These are phyloP conservation scores for Rhizophora mangle DNA, from an alignment of 345 rosid genomes.

Conservation along the genomic window DNA sequence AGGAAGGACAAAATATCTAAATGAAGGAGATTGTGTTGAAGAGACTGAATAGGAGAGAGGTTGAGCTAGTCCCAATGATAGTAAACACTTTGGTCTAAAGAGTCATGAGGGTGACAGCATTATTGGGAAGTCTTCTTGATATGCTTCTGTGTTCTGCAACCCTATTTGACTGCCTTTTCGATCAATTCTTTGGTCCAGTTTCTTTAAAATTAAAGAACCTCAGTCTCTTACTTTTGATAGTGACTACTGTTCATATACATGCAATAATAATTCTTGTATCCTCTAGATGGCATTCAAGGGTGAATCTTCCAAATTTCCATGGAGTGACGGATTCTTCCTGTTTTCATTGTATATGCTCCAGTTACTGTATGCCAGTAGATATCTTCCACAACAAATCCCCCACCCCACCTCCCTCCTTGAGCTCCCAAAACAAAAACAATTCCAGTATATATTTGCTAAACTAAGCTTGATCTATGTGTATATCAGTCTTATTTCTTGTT, in stretches of 20 bases:
- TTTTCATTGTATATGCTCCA: background rate
- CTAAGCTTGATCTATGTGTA: background rate
- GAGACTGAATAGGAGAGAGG: background rate
- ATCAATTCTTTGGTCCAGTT: background rate
- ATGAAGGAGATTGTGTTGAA: background rate
- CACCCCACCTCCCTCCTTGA: no score
- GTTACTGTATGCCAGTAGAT: background rate
- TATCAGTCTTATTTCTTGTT: background rate
- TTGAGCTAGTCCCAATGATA: background rate
- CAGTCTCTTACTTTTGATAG: background rate
- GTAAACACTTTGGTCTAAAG: no score
- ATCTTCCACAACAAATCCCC: background rate
- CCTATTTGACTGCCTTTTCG: background rate
- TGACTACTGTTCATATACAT: no score
- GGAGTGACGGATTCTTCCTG: background rate
- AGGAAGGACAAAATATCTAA: background rate
- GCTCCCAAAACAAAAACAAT: no score
- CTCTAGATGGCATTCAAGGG: no score
- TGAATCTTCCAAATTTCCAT: no score
- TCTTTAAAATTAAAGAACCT: background rate
- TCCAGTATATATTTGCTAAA: no score
- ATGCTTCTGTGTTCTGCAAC: background rate
- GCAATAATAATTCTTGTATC: no score
- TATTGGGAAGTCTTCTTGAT: background rate
- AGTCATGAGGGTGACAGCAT: no score